A percentile compares a stretch with the other conserved stretches of the same genome.
Conservation (phyloP, 805 yeast species). For the Pichia rugopelliculosa region DNA sequence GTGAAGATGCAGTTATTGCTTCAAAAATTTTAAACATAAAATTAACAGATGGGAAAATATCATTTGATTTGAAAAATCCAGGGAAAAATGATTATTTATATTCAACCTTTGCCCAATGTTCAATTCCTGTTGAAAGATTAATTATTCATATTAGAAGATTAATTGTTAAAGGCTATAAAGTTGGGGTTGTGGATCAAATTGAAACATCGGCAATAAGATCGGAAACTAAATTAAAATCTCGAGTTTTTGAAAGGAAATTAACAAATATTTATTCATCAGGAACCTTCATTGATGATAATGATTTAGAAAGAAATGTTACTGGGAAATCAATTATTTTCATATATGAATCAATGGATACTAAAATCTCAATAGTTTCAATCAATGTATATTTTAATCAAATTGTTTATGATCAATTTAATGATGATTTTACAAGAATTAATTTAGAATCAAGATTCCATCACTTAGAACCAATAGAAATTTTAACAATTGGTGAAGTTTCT, state of each 20-base stretch:
- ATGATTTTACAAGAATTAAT: constrained; percentile 47
- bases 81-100: constrained; percentile 36
- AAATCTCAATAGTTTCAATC: constrained; percentile 48
- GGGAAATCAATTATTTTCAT: constrained; percentile 44
- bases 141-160: constrained; percentile 71
- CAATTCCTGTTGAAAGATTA: constrained; percentile 73
- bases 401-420: constrained; percentile 62
- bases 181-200: constrained; percentile 79
- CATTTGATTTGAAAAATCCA: constrained; percentile 39
- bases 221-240: constrained; percentile 38
- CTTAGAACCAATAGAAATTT: constrained; percentile 69
- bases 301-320: constrained; percentile 12
- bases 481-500: constrained; percentile 38
- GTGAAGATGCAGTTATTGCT: constrained; percentile 72
- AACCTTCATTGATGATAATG: constrained; percentile 62
- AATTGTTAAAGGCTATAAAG: constrained; percentile 64
- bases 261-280: constrained; percentile 74
- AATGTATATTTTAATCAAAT: constrained; percentile 73
- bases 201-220: constrained; percentile 75
- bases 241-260: constrained; percentile 60
- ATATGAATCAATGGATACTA: constrained; percentile 22
- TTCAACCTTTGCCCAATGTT: constrained; percentile 69
- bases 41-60: constrained; percentile 62
- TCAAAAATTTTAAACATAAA: constrained; percentile 60
- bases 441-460: constrained; percentile 70